Evolutionary conservation across 2,329 filamentous ascomycete species (phyloP).

Genomic region (Trichoderma sp.): DNA sequence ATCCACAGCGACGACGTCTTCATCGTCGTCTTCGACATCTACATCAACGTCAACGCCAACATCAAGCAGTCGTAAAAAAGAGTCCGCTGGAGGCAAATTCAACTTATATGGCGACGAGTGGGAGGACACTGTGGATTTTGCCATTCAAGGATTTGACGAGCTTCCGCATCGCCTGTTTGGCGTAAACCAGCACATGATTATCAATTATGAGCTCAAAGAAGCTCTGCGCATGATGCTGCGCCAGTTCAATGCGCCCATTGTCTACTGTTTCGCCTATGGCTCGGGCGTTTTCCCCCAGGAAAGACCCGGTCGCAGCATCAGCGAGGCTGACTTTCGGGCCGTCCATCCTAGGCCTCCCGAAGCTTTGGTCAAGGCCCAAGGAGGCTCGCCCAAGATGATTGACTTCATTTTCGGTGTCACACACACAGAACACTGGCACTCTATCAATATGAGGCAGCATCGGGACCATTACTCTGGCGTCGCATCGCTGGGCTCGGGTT

Average conservation of each 20-base stretch:
- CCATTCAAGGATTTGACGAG: constrained; percentile 48
- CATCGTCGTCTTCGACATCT: background rate
- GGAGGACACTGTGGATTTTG: constrained; percentile 47
- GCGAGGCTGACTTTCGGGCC: constrained; percentile 59
- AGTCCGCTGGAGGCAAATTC: constrained; percentile 37
- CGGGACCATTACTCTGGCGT: constrained; percentile 90
- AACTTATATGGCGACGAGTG: constrained; percentile 46
- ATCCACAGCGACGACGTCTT: background rate
- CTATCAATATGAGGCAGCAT: constrained; percentile 84
- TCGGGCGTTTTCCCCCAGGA: constrained; percentile 91
- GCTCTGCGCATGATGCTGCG: constrained; percentile 82
- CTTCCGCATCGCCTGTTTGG: constrained; percentile 66
- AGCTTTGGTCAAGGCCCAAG: constrained; percentile 81
- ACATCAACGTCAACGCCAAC: background rate
- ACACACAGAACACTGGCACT: constrained; percentile 96
- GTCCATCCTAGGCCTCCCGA: constrained; percentile 81
- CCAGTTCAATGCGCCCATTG: constrained; percentile 89
- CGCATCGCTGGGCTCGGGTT: constrained; percentile 78
- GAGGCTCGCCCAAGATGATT: constrained; percentile 91
- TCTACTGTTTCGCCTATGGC: constrained; percentile 96
- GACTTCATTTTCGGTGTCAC: constrained; percentile 98
- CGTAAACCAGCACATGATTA: constrained; percentile 93
- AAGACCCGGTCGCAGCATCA: constrained; percentile 53
- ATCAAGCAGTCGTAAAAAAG: constrained; percentile 28
- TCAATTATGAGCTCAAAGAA: constrained; percentile 95